Conservation (phyloP, 2,329 filamentous ascomycete genomes). For the Juglanconis oblonga region DNA sequence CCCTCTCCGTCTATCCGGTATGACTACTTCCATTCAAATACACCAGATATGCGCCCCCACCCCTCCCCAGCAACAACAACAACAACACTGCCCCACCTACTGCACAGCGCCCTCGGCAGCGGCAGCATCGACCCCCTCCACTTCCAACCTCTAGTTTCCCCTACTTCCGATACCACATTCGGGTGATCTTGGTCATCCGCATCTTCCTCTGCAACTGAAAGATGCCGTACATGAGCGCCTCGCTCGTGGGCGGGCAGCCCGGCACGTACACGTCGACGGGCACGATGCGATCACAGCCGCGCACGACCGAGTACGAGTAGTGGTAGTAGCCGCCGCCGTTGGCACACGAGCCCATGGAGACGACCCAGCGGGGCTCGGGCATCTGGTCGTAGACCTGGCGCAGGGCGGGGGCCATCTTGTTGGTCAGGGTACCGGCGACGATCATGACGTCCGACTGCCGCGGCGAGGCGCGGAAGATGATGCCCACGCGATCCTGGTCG, state of each 20-base stretch:
- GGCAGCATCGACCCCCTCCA: not conserved
- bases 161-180: conserved; percentile 52
- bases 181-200: conserved; percentile 43
- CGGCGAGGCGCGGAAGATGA: conserved; percentile 69
- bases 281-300: conserved; percentile 63
- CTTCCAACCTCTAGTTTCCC: not conserved
- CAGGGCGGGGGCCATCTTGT: conserved; percentile 93
- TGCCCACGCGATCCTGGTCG: conserved; percentile 84
- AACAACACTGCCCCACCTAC: not conserved
- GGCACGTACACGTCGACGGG: conserved; percentile 69
- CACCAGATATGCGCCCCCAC: too few relatives aligned
- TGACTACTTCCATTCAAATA: not conserved
- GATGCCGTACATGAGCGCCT: conserved; percentile 53
- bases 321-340: conserved; percentile 74
- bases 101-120: not conserved
- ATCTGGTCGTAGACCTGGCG: conserved; percentile 94
- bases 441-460: conserved; percentile 86
- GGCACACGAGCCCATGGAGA: conserved; percentile 69
- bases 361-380: conserved; percentile 83
- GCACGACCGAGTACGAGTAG: conserved; percentile 65
- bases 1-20: not conserved
- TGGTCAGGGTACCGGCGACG: conserved; percentile 86
- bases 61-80: not conserved
- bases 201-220: conserved; percentile 72
- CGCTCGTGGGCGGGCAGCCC: conserved; percentile 53